A percentile compares a stretch with the other conserved stretches of the same genome.
These are phyloP conservation scores for Lactuca sativa DNA, from an alignment of 129 eudicot genomes.

Conservation along the genomic window DNA sequence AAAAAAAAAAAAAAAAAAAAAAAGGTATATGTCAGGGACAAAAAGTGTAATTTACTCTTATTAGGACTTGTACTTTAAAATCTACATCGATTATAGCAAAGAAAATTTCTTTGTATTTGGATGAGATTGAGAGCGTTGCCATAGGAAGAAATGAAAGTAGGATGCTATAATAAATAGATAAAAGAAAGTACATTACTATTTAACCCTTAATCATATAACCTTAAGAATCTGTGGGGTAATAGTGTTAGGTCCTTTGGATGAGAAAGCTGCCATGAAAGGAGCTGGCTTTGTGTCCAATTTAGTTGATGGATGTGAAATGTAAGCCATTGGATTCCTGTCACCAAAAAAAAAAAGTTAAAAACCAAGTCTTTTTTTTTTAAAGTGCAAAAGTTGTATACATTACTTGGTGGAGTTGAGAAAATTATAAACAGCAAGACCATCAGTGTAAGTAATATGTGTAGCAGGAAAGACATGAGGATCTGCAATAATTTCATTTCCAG, in stretches of 20 bases:
- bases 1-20: too few relatives aligned
- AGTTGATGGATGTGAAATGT: conserved; percentile 57
- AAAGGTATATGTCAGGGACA: not conserved
- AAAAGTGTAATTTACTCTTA: not conserved
- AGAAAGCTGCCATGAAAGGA: conserved; percentile 89
- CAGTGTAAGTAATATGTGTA: conserved; percentile 68
- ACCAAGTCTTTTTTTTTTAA: not conserved
- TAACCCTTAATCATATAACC: conserved; percentile 27
- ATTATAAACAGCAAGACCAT: conserved; percentile 54
- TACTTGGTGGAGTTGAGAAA: conserved; percentile 66
- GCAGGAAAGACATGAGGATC: conserved; percentile 95
- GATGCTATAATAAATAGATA: not conserved
- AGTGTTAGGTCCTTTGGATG: conserved; percentile 71
- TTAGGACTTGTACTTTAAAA: too few relatives aligned
- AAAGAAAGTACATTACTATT: too few relatives aligned
- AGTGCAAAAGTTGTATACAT: not conserved
- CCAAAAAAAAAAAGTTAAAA: not conserved
- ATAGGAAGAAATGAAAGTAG: not conserved
- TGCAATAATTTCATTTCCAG: conserved; percentile 78
- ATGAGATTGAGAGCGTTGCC: too few relatives aligned
- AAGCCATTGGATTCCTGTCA: conserved; percentile 63
- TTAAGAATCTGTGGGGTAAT: conserved; percentile 70
- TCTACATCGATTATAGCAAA: too few relatives aligned
- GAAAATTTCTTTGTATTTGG: too few relatives aligned
- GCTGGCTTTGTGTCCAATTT: conserved; percentile 76